Conservation (phyloP, 768 basidiomycete species). For the Auricularia heimuer region DNA sequence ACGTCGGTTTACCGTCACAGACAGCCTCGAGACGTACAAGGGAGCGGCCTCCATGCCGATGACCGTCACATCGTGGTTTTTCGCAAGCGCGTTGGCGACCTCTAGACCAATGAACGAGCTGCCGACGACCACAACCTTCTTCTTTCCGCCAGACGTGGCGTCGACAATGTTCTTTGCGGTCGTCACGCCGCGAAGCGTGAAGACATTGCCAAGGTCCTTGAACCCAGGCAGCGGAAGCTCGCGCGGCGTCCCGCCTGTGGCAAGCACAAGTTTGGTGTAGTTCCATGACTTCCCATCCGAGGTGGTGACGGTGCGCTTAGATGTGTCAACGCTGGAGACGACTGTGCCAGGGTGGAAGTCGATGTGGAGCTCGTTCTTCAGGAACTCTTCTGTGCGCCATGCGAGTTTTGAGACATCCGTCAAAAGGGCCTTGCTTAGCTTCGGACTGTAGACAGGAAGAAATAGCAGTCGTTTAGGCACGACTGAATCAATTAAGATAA, state of each 20-base stretch:
- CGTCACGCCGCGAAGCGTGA: constrained; percentile 58
- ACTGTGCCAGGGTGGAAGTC: constrained; percentile 53
- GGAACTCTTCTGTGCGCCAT: constrained; percentile 59
- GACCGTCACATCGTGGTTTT: constrained; percentile 71
- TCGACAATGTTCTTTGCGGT: constrained; percentile 63
- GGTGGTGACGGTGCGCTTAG: constrained; percentile 40
- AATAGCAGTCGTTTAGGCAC: no score
- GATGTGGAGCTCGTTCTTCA: constrained; percentile 66
- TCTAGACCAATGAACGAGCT: constrained; percentile 92
- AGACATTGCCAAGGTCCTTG: constrained; percentile 63
- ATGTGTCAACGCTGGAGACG: constrained; percentile 35
- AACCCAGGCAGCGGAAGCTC: constrained; percentile 64
- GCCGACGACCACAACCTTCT: constrained; percentile 79
- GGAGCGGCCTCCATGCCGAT: constrained; percentile 77
- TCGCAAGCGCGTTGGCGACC: constrained; percentile 63
- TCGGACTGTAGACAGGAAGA: constrained; percentile 44
- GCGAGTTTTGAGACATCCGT: constrained; percentile 72
- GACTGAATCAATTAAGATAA: neutral
- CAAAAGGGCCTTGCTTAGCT: constrained; percentile 77
- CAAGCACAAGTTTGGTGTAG: constrained; percentile 74
- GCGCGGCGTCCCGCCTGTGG: constrained; percentile 65
- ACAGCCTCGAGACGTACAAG: constrained; percentile 26
- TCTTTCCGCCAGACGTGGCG: constrained; percentile 39
- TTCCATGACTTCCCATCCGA: constrained; percentile 8
- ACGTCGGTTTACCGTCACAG: neutral